Evolutionary conservation across 257 asterid species (phyloP), one percentile per base, ranked within the genome.

Genomic region (Ophiorrhiza pumila): DNA sequence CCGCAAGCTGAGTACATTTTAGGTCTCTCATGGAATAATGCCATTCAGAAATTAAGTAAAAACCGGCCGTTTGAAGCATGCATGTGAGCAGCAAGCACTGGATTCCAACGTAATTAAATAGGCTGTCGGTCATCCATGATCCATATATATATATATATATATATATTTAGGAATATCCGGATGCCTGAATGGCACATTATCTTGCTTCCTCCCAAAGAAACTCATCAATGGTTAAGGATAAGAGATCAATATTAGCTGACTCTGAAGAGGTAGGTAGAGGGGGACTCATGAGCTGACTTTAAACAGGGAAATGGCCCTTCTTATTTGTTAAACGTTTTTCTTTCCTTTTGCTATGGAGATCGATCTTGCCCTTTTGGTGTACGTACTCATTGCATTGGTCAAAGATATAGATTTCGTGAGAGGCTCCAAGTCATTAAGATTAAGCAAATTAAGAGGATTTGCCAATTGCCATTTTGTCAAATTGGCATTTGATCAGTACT

Each of bases 311-410:
- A 23, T 55, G 32, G 31, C 0, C 60, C 60, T 27, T 13, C 13
- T 57, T 57, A 11, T 1, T 57, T 57, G 7, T 13, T 1, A 10
- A 4, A 5, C 37, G 0, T 9, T 17, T 32, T 32, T 60, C 17
- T 25, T 39, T 60, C 65, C 65, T 60, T 32, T 31, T 11, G 65
- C 12, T 8, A 34, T 25, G 43, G 65, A 60, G 65, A 32, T 60
- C 65, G 65, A 32, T 60, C 65, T 60, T 15, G 43, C 52, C 52
- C 14, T 46, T 60, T 58, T 58, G 63, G 4, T 4, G 63, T 58
- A 27, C 4, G 7, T 17, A n/a, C n/a, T n/a, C n/a, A n/a, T n/a
- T n/a, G n/a, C n/a, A n/a, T n/a, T n/a, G n/a, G n/a, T n/a, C n/a
- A n/a, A n/a, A n/a, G n/a, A n/a, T n/a, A n/a, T n/a, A n/a, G n/a